Percentiles rank a stretch among this genome's conserved stretches.
Conservation (phyloP, 78 protist genomes). For the Speleostelium caveatum region DNA sequence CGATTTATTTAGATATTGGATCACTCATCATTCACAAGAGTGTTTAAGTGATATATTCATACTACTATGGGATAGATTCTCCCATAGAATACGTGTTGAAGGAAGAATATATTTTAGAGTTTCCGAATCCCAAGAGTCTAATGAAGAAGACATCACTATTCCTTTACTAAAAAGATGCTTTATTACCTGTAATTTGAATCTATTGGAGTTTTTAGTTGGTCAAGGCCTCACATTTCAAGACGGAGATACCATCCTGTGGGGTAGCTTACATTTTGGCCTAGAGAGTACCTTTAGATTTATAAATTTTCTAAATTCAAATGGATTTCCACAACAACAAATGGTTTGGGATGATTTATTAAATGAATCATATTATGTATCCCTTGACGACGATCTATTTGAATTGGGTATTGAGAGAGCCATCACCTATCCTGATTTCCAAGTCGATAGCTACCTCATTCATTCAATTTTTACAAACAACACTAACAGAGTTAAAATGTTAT, state of each 20-base stretch:
- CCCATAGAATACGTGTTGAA: neutral
- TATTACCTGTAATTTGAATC: neutral
- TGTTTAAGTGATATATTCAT: neutral
- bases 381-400: neutral
- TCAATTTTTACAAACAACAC: neutral
- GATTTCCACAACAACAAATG: constrained; percentile 24
- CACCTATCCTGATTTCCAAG: neutral
- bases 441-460: neutral
- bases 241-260: constrained; percentile 14
- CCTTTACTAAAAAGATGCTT: neutral
- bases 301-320: constrained; percentile 1
- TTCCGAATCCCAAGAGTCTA: neutral
- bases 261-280: constrained; percentile 11
- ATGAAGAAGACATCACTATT: neutral
- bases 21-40: neutral
- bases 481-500: too few species aligned
- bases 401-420: neutral
- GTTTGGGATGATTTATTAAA: neutral
- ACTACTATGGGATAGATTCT: neutral
- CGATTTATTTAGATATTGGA: neutral
- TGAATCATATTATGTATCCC: neutral
- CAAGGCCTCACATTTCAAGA: constrained; percentile 7
- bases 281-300: constrained; percentile 12
- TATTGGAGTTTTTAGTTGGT: neutral
- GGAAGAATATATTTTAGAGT: neutral